Evolutionary conservation across 1,284 basidiomycete genomes (phyloP), one percentile per base, ranked within the genome.

Genomic region (Tylopilus sp.): DNA sequence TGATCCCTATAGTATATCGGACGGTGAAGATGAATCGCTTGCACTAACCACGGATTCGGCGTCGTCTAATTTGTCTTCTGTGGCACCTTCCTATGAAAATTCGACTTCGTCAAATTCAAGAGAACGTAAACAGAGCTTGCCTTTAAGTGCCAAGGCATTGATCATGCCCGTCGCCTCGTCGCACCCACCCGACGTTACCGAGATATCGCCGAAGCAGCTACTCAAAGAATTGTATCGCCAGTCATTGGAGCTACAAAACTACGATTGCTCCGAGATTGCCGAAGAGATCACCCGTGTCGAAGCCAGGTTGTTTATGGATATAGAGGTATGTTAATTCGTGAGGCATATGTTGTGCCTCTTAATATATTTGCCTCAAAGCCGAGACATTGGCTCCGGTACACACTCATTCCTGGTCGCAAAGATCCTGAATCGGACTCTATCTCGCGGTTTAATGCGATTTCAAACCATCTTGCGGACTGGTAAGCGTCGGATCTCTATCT

Each of bases 401-500:
- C 86, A 11, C 80, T 91, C 56, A 77, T 81, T 31, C 79, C 82
- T 22, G 83, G 83, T 42, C 83, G 81, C 64, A 88, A 86, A 64
- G 80, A 85, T 57, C 74, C 76, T 5, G 78, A 80, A 55, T 75
- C 69, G 11, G 84, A 90, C 61, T 76, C 85, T 8, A 88, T 92
- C 53, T 78, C 80, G 15, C 75, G 78, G 22, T 89, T 88, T 65
- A 88, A 86, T 57, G 73, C 76, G 15, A 74, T 88, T 54, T 88
- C 87, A 33, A 89, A 90, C 68, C 86, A 88, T 65, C 76, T 92
- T 35, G 87, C 83, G 26, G 81, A 85, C 63, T 92, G 88, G 90
- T 88, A 59, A 42, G 79, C 70, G 55, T 36, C 32, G 10, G 15
- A 19, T 32, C 39, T 41, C 19, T 39, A 22, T 48, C 39, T 42